Evolutionary conservation across 148 eudicot genomes (phyloP).

Genomic region (Vaccinium myrtillus): DNA sequence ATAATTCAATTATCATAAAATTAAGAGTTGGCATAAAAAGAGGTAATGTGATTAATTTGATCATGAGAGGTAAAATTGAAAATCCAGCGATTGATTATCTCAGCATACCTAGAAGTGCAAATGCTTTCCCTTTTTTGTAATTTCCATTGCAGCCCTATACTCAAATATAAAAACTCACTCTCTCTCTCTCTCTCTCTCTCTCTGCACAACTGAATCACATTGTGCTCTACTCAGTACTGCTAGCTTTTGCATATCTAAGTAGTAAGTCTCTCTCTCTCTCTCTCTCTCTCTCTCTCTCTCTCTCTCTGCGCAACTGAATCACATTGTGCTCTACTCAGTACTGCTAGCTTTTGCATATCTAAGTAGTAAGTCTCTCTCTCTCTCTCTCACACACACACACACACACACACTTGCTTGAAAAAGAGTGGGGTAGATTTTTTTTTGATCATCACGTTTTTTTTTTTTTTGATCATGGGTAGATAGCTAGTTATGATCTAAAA

Average conservation of each 20-base stretch:
- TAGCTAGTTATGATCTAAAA: not conserved
- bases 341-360: not conserved
- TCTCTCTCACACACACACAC: not conserved
- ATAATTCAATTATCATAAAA: not conserved
- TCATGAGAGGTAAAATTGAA: not conserved
- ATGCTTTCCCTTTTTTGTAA: not conserved
- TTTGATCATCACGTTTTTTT: too few relatives aligned
- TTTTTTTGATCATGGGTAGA: too few relatives aligned
- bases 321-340: not conserved
- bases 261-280: not conserved
- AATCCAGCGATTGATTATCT: not conserved
- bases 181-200: not conserved
- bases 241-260: not conserved
- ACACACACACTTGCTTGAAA: not conserved
- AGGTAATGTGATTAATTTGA: not conserved
- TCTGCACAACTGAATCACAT: not conserved
- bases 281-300: constrained; percentile 1
- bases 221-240: not conserved
- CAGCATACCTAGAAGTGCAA: not conserved
- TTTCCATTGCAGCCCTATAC: not conserved
- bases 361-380: not conserved
- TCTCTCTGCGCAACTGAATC: not conserved
- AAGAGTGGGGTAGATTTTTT: not conserved
- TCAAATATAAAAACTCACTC: not conserved
- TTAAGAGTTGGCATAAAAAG: not conserved